Conservation (phyloP, 2,329 filamentous ascomycete genomes). For the Diatrype stigma region DNA sequence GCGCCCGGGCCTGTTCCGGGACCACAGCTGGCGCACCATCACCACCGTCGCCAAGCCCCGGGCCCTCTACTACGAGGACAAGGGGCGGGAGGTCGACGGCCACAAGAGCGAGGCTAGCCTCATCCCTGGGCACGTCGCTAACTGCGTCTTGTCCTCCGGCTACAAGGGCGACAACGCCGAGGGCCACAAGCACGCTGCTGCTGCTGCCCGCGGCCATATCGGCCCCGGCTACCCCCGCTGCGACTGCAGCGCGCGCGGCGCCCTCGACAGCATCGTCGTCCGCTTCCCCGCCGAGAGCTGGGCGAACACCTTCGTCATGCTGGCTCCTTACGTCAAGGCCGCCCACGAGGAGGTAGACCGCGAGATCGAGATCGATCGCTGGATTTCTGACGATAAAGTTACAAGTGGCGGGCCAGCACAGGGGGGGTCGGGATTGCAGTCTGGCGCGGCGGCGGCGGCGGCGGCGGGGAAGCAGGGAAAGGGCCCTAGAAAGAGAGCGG, state of each 20-base stretch:
- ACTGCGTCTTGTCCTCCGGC: no score
- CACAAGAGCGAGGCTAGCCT: slow-evolving; percentile 48
- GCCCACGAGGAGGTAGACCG: slow-evolving; percentile 22
- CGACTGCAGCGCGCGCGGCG: slow-evolving; percentile 44
- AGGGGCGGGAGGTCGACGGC: slow-evolving; percentile 39
- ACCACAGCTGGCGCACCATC: slow-evolving; percentile 57
- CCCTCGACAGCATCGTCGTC: slow-evolving; percentile 47
- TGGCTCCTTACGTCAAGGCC: slow-evolving; percentile 45
- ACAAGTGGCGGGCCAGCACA: no score
- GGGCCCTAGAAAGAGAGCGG: no score
- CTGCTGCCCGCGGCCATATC: background rate
- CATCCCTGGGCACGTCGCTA: slow-evolving; percentile 43
- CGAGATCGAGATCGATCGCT: slow-evolving; percentile 8
- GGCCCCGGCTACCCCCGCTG: slow-evolving; percentile 27
- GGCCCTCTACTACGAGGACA: slow-evolving; percentile 44
- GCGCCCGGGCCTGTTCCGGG: slow-evolving; percentile 47
- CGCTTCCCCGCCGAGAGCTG: slow-evolving; percentile 56
- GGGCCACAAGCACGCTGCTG: no score
- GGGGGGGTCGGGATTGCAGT: no score
- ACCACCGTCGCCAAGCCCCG: slow-evolving; percentile 54
- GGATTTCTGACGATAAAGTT: no score
- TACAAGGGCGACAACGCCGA: slow-evolving; percentile 7
- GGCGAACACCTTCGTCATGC: slow-evolving; percentile 55
- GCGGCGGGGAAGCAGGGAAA: slow-evolving; percentile 17
- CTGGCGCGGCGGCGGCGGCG: no score